Evolutionary conservation across 2,329 filamentous ascomycete species (phyloP).

Genomic region (Chaetothyriales sp.): DNA sequence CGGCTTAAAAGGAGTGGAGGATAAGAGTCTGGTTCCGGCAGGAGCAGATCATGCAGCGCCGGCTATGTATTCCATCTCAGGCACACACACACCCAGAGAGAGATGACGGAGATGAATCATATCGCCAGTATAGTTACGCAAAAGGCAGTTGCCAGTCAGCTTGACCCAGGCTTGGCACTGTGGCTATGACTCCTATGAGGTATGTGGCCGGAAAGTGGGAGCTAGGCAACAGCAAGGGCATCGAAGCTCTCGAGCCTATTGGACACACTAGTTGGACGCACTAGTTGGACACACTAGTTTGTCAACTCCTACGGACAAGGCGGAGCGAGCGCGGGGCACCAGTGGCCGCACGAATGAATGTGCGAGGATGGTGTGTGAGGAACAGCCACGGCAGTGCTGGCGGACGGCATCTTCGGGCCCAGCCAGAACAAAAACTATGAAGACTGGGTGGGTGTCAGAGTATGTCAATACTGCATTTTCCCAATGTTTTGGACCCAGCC

Average conservation of each 20-base stretch:
- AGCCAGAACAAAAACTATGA: neutral
- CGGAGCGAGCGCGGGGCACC: constrained; percentile 45
- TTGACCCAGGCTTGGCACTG: constrained; percentile 62
- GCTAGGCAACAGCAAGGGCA: constrained; percentile 49
- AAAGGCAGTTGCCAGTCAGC: constrained; percentile 64
- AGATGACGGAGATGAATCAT: constrained; percentile 56
- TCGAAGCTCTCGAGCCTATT: constrained; percentile 59
- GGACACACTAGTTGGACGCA: too few relatives aligned
- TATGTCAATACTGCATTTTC: constrained; percentile 1
- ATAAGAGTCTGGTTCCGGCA: constrained; percentile 55
- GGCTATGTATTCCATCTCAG: constrained; percentile 54
- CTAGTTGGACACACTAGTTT: too few relatives aligned
- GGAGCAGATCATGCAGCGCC: constrained; percentile 68
- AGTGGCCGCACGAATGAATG: constrained; percentile 32
- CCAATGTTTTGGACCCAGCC: neutral
- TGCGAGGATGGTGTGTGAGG: too few relatives aligned
- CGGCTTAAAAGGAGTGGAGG: constrained; percentile 63
- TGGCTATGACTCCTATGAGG: constrained; percentile 61
- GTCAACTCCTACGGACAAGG: constrained; percentile 46
- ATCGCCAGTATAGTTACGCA: constrained; percentile 53
- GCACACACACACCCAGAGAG: too few relatives aligned
- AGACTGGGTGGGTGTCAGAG: neutral
- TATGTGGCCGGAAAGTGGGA: constrained; percentile 48
- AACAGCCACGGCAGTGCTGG: neutral
- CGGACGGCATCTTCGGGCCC: neutral